Evolutionary conservation across 495 filamentous ascomycete genomes (phyloP), one percentile per base, ranked within the genome.

Genomic region (Annulohypoxylon moriforme): DNA sequence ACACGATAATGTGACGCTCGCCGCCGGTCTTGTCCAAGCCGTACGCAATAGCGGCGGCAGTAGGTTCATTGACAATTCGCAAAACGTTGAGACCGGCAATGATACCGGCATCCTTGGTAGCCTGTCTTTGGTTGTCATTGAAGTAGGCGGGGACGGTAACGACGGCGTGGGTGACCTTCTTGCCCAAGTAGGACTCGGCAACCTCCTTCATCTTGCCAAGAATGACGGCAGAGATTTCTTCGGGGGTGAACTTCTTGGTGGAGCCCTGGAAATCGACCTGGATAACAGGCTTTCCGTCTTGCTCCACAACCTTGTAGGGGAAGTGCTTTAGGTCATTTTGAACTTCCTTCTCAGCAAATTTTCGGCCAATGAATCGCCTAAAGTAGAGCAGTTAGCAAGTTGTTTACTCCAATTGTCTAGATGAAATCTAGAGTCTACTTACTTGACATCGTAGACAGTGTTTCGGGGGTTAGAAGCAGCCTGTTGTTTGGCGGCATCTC

Each of bases 401-500:
- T 24, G 6, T 25, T 18, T 4, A 49, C 0, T 7, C 7, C 20
- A 16, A 36, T 9, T 57, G 5, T 33, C 29, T 11, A 58, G 18
- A 46, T 44, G 24, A 8, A 20, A 31, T 3, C 6, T 22, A 5
- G 33, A 20, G 27, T 5, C 6, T 53, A 88, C 91, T 90, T 83
- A 93, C 93, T 97, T 97, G 79, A 97, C 89, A 76, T 98, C 96
- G 78, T 91, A 98, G 78, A 99, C 87, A 44, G 96, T 98, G 68
- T 91, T 87, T 69, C 81, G 81, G 46, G 96, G 96, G 87, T 99
- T 98, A 65, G 93, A 87, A 61, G 96, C 92, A 78, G 94, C 97
- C 88, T 98, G 96, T 85, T 99, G 98, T 92, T 99, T 99, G 64
- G 96, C 96, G 71, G 96, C 95, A 83, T 98, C 96, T 88, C 96